phyloP scores from a whole-genome alignment of 768 basidiomycete species.

The Coprinellus micaceus region DNA sequence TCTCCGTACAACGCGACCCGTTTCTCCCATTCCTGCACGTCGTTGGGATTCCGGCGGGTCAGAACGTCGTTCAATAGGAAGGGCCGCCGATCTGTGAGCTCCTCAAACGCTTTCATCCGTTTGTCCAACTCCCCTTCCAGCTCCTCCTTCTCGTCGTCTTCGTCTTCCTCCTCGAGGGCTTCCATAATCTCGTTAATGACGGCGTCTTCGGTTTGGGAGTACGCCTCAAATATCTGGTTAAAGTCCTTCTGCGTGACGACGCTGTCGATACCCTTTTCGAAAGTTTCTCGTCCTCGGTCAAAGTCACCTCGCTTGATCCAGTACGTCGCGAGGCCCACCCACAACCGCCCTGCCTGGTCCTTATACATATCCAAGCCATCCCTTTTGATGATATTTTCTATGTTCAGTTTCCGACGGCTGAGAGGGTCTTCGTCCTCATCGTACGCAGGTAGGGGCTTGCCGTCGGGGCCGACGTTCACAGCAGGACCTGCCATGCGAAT shows the following conservation, averaged over 20 bases:
- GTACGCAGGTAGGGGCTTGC: slow-evolving; percentile 49
- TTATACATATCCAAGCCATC: slow-evolving; percentile 90
- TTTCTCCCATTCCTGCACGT: slow-evolving; percentile 99
- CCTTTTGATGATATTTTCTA: slow-evolving; percentile 78
- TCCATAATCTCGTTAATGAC: slow-evolving; percentile 90
- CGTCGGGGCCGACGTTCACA: slow-evolving; percentile 46
- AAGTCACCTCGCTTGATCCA: slow-evolving; percentile 99
- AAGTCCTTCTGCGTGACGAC: slow-evolving; percentile 96
- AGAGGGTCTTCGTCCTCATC: slow-evolving; percentile 83
- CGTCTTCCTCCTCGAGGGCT: slow-evolving; percentile 76
- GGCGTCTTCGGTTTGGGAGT: slow-evolving; percentile 90
- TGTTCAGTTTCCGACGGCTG: slow-evolving; percentile 68
- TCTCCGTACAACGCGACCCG: slow-evolving; percentile 89
- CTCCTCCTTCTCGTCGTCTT: slow-evolving; percentile 76
- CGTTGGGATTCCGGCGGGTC: slow-evolving; percentile 89
- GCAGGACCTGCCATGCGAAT: slow-evolving; percentile 72
- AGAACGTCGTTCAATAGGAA: slow-evolving; percentile 97
- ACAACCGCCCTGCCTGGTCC: slow-evolving; percentile 94
- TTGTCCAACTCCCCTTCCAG: slow-evolving; percentile 80
- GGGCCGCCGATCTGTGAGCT: slow-evolving; percentile 89
- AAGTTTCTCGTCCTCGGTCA: slow-evolving; percentile 81
- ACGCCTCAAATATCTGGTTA: slow-evolving; percentile 95
- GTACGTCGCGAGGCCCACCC: slow-evolving; percentile 95
- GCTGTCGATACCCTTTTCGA: slow-evolving; percentile 78
- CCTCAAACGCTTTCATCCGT: slow-evolving; percentile 91